Evolutionary conservation across 1,284 basidiomycete genomes (phyloP).

Genomic region (Cryptococcus sp.): DNA sequence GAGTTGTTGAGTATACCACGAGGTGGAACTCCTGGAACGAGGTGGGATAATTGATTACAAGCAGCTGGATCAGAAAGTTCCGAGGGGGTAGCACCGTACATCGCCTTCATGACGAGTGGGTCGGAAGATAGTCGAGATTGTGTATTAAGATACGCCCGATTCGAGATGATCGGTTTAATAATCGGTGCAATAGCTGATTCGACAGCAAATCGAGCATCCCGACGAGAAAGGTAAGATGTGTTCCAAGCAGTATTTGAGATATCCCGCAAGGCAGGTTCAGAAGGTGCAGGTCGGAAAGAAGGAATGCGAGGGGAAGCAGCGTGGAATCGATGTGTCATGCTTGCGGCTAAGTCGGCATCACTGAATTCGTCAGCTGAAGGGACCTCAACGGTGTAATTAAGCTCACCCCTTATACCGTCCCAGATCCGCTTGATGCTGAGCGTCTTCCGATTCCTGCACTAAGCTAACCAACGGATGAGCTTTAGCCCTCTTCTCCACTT

Average conservation of each 20-base stretch:
- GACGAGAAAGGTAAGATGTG: slow-evolving; percentile 72
- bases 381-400: too few species aligned
- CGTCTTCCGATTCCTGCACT: slow-evolving; percentile 13
- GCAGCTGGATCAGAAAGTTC: slow-evolving; percentile 62
- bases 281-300: slow-evolving; percentile 3
- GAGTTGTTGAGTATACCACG: slow-evolving; percentile 68
- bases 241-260: slow-evolving; percentile 65
- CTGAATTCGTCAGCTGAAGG: slow-evolving; percentile 44
- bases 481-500: slow-evolving; percentile 56
- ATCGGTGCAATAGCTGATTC: slow-evolving; percentile 80
- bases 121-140: slow-evolving; percentile 55
- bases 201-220: slow-evolving; percentile 72
- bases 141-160: slow-evolving; percentile 73
- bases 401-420: slow-evolving; percentile 15
- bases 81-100: slow-evolving; percentile 79
- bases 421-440: slow-evolving; percentile 2
- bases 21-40: slow-evolving; percentile 58
- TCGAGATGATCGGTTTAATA: slow-evolving; percentile 66
- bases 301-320: slow-evolving; percentile 47
- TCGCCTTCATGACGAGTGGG: slow-evolving; percentile 63
- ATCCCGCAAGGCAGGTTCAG: slow-evolving; percentile 41
- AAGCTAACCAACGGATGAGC: slow-evolving; percentile 30
- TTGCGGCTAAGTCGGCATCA: slow-evolving; percentile 59
- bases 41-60: slow-evolving; percentile 48
- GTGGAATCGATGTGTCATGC: slow-evolving; percentile 31